Evolutionary conservation across 139 green algal species (phyloP).

Genomic region (Auxenochlorella pyrenoidosa): DNA sequence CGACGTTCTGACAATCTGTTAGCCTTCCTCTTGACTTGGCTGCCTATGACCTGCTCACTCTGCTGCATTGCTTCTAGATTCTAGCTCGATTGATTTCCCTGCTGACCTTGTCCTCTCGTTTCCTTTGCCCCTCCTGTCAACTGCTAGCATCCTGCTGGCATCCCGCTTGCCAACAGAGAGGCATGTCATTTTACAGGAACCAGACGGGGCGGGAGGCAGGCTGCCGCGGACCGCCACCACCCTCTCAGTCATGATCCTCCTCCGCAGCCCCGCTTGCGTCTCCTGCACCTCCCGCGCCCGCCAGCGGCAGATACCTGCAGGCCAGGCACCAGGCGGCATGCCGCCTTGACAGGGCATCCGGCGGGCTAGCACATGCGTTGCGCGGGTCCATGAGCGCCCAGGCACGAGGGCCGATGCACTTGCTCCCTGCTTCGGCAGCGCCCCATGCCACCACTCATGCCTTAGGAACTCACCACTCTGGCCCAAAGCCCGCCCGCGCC

Average conservation of each 20-base stretch:
- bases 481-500: slow-evolving; percentile 71
- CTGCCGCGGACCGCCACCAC: too few species aligned
- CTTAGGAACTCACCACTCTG: slow-evolving; percentile 66
- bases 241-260: background rate
- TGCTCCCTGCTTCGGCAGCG: too few species aligned
- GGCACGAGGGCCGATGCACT: too few species aligned
- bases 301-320: slow-evolving; percentile 17
- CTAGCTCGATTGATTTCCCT: background rate
- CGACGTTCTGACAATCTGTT: background rate
- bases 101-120: background rate
- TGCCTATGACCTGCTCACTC: background rate
- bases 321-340: background rate
- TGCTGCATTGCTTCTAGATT: too few species aligned
- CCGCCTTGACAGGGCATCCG: background rate
- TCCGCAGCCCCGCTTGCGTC: background rate
- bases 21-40: background rate
- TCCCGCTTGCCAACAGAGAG: background rate
- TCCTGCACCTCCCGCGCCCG: background rate
- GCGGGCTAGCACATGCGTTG: background rate
- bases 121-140: background rate
- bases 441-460: too few species aligned
- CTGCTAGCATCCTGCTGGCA: background rate
- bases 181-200: background rate
- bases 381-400: too few species aligned
- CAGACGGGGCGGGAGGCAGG: too few species aligned